These are phyloP conservation scores for Aplosporella prunicola DNA, from an alignment of 2,329 filamentous ascomycete genomes.

Conservation along the genomic window DNA sequence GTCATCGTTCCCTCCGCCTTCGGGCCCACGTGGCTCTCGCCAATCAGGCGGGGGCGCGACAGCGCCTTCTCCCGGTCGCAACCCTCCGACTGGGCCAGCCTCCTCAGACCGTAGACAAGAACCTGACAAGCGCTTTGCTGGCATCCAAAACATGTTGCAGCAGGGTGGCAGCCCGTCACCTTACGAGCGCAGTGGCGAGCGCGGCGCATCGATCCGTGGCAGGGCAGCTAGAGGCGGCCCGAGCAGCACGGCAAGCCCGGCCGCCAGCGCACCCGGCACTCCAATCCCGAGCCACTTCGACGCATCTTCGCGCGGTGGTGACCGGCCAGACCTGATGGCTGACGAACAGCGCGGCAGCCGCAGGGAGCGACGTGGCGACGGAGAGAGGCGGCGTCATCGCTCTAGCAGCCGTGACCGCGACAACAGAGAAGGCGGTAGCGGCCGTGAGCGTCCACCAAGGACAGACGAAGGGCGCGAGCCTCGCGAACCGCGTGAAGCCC, in stretches of 20 bases:
- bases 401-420: no score
- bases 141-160: conserved; percentile 9
- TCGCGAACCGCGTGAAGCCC: no score
- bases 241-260: conserved; percentile 8
- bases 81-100: conserved; percentile 25
- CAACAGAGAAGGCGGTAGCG: no score
- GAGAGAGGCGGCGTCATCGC: no score
- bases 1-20: conserved; percentile 17
- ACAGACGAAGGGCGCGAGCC: no score
- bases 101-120: conserved; percentile 13
- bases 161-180: conserved; percentile 1
- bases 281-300: conserved; percentile 18
- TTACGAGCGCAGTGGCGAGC: conserved; percentile 13
- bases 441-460: no score
- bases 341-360: not conserved
- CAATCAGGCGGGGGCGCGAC: conserved; percentile 6
- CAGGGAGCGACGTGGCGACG: not conserved
- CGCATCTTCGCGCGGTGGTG: conserved; percentile 15
- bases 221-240: conserved; percentile 13
- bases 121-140: conserved; percentile 12
- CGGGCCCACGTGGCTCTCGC: conserved; percentile 23
- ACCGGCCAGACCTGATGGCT: conserved; percentile 5
- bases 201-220: conserved; percentile 20
- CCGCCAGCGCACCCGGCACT: conserved; percentile 18
- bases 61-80: conserved; percentile 21